These are phyloP conservation scores for Daedaleopsis sinensis DNA, from an alignment of 768 basidiomycete species.

Conservation along the genomic window DNA sequence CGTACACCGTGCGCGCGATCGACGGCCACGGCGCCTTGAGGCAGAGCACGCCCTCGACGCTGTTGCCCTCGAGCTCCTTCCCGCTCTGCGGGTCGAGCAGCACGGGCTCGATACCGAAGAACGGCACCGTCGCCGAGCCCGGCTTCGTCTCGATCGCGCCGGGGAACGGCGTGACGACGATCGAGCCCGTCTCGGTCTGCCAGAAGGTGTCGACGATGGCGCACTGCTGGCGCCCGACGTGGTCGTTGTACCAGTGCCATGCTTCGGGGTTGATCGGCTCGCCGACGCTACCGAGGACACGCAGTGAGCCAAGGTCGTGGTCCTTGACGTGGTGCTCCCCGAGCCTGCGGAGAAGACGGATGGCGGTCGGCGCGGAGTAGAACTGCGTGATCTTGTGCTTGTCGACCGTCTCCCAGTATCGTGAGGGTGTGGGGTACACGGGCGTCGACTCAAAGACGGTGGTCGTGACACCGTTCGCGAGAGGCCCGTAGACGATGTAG, in stretches of 20 bases:
- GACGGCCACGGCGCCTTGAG: conserved; percentile 92
- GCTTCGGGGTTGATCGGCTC: conserved; percentile 99
- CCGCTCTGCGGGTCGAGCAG: conserved; percentile 88
- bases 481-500: conserved; percentile 96
- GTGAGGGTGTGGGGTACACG: conserved; percentile 92
- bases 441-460: conserved; percentile 96
- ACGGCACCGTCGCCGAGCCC: conserved; percentile 95
- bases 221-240: conserved; percentile 85
- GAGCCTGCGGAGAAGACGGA: conserved; percentile 84
- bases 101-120: conserved; percentile 91
- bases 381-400: conserved; percentile 95
- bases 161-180: conserved; percentile 93
- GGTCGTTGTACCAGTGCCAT: conserved; percentile 98
- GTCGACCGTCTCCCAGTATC: conserved; percentile 97
- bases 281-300: conserved; percentile 91
- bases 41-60: conserved; percentile 89
- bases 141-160: conserved; percentile 97
- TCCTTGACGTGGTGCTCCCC: conserved; percentile 85
- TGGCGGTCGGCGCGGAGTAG: conserved; percentile 94
- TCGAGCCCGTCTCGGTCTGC: conserved; percentile 98
- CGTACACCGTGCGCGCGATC: conserved; percentile 89
- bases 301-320: conserved; percentile 79
- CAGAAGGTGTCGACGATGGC: conserved; percentile 95
- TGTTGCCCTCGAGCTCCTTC: conserved; percentile 73
- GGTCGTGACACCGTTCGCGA: conserved; percentile 82